Evolutionary conservation across 2,329 filamentous ascomycete genomes (phyloP), one percentile per base, ranked within the genome.

Genomic region (Tetracladium maxilliforme): DNA sequence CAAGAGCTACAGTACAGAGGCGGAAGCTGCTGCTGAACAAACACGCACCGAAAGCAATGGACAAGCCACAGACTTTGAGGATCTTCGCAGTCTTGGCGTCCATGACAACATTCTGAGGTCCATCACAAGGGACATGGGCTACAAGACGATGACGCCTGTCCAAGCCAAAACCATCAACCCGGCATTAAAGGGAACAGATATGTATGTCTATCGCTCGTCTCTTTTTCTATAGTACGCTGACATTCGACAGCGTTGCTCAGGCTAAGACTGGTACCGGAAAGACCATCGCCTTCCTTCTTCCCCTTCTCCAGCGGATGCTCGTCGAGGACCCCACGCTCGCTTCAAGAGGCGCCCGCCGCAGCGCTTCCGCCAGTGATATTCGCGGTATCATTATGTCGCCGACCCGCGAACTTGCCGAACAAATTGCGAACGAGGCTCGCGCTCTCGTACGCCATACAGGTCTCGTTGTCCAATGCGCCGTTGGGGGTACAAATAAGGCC

Each of bases 231-330:
- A n/a, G n/a, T n/a, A n/a, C n/a, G n/a, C n/a, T n/a, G n/a, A n/a
- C n/a, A n/a, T n/a, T 22, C 6, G 39, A 32, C 42, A 82, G 78
- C 39, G 64, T 95, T 37, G 90, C 87, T 23, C 90, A 95, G 57
- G 90, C 90, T 31, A 93, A 82, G 55, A 98, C 90, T 7, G 90
- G 90, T 46, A 95, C 90, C 4, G 90, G 90, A 46, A 98, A 98
- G 57, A 98, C 90, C 0, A 57, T 95, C 29, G 90, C 82, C 18
- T 98, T 95, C 59, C 63, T 98, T 14, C 54, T 95, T 6, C 90
- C 90, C 25, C 60, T 84, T 6, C 56, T 95, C 26, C 82, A 94
- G 47, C 74, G 73, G 31, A 79, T 93, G 43, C 57, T 92, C 32
- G 48, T 53, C 12, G 53, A 61, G 31, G 69, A 82, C 34, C 69